Evolutionary conservation across 2,329 filamentous ascomycete species (phyloP).

Genomic region (Immersiporthe knoxdaviesiana): DNA sequence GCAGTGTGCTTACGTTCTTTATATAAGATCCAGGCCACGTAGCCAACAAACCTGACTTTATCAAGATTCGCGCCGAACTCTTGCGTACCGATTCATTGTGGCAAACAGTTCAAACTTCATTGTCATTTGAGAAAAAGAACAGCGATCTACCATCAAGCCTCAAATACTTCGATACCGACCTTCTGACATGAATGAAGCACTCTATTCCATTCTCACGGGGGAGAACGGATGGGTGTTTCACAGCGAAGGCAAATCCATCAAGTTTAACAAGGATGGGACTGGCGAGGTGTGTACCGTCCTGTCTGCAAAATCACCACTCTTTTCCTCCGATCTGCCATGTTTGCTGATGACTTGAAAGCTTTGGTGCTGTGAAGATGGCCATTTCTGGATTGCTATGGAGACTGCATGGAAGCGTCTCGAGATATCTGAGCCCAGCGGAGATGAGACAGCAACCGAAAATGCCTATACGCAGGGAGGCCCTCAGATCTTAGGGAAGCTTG

Average conservation of each 20-base stretch:
- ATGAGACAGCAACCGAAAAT: background rate
- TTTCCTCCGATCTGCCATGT: background rate
- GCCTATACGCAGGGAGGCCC: background rate
- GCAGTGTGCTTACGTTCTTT: constrained; percentile 2
- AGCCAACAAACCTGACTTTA: background rate
- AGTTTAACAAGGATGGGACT: constrained; percentile 35
- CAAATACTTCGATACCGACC: background rate
- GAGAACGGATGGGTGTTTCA: constrained; percentile 33
- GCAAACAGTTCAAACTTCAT: background rate
- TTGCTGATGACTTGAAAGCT: constrained; percentile 28
- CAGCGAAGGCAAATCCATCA: constrained; percentile 32
- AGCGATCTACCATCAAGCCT: background rate
- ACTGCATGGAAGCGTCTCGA: constrained; percentile 34
- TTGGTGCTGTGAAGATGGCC: constrained; percentile 33
- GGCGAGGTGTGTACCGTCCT: constrained; percentile 32
- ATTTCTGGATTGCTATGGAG: constrained; percentile 33
- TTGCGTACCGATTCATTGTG: background rate
- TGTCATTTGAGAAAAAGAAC: background rate
- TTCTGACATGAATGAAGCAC: constrained; percentile 34
- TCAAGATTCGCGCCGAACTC: too few species aligned
- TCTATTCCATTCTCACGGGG: constrained; percentile 33
- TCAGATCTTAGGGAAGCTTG: background rate
- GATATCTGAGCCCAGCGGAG: constrained; percentile 18
- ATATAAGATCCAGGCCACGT: background rate
- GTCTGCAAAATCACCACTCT: background rate